Evolutionary conservation across 208 protist species (phyloP).

Genomic region (Zelonia costaricensis): DNA sequence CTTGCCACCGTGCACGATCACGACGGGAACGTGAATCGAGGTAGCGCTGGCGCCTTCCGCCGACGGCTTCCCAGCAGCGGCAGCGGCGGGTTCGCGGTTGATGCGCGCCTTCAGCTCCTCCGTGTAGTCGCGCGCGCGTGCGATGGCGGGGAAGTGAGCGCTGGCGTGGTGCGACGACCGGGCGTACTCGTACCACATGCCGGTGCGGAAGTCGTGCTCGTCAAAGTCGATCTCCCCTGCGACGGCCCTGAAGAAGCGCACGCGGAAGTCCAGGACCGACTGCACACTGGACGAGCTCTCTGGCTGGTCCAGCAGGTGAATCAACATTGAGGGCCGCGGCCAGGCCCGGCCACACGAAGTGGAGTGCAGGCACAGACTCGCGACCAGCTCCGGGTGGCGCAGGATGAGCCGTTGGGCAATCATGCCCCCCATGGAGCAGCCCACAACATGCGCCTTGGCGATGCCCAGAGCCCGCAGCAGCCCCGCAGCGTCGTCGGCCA

Average conservation of each 20-base stretch:
- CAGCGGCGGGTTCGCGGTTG: constrained; percentile 29
- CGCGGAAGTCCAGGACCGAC: constrained; percentile 59
- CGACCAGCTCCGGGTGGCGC: constrained; percentile 43
- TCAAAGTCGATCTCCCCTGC: constrained; percentile 38
- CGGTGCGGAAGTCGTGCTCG: constrained; percentile 34
- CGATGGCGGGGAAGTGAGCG: constrained; percentile 40
- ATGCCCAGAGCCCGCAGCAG: constrained; percentile 55
- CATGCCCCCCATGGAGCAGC: constrained; percentile 83
- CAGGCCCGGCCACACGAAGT: constrained; percentile 60
- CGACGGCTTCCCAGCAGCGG: constrained; percentile 31
- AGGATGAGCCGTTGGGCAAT: constrained; percentile 64
- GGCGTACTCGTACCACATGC: constrained; percentile 31
- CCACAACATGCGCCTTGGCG: constrained; percentile 55
- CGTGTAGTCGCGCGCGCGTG: constrained; percentile 24
- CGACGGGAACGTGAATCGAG: constrained; percentile 34
- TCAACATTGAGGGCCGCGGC: constrained; percentile 48
- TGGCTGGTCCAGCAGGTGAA: constrained; percentile 63
- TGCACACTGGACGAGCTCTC: constrained; percentile 35
- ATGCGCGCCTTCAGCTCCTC: constrained; percentile 37
- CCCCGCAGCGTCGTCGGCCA: constrained; percentile 63
- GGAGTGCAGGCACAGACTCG: constrained; percentile 71
- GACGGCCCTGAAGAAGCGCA: constrained; percentile 33
- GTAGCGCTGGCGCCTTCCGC: constrained; percentile 41
- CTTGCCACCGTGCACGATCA: constrained; percentile 74
- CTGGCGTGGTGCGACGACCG: constrained; percentile 30